These are phyloP conservation scores for Plantago major DNA, from an alignment of 257 asterid genomes.

Conservation along the genomic window DNA sequence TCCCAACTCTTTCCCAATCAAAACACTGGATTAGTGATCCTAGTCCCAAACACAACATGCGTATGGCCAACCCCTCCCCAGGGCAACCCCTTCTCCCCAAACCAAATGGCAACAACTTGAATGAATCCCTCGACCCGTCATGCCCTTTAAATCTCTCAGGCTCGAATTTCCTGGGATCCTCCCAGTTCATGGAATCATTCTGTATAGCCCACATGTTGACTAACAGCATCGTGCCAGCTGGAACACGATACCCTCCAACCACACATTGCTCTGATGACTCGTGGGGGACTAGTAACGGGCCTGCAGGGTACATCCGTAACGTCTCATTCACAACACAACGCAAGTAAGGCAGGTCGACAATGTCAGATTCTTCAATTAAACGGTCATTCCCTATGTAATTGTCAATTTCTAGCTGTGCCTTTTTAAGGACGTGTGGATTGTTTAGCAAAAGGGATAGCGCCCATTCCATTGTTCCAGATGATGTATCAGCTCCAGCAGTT, in stretches of 20 bases:
- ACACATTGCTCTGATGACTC: conserved; percentile 17
- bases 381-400: conserved; percentile 15
- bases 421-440: conserved; percentile 23
- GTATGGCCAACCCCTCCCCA: conserved; percentile 21
- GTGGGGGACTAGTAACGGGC: conserved; percentile 23
- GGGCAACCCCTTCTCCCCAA: conserved; percentile 32
- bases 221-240: conserved; percentile 14
- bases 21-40: conserved; percentile 22
- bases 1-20: conserved; percentile 15
- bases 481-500: conserved; percentile 26
- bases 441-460: conserved; percentile 22
- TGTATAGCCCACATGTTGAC: conserved; percentile 20
- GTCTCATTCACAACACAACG: conserved; percentile 23
- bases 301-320: conserved; percentile 22
- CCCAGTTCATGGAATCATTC: conserved; percentile 23
- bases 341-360: conserved; percentile 13
- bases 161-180: conserved; percentile 17
- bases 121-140: conserved; percentile 17
- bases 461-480: conserved; percentile 28
- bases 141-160: conserved; percentile 27
- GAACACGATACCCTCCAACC: conserved; percentile 15
- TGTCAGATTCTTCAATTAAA: conserved; percentile 23
- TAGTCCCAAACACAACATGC: conserved; percentile 10
- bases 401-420: conserved; percentile 29
- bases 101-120: conserved; percentile 27